Evolutionary conservation across 495 filamentous ascomycete genomes (phyloP).

Genomic region (Zalerion maritima): DNA sequence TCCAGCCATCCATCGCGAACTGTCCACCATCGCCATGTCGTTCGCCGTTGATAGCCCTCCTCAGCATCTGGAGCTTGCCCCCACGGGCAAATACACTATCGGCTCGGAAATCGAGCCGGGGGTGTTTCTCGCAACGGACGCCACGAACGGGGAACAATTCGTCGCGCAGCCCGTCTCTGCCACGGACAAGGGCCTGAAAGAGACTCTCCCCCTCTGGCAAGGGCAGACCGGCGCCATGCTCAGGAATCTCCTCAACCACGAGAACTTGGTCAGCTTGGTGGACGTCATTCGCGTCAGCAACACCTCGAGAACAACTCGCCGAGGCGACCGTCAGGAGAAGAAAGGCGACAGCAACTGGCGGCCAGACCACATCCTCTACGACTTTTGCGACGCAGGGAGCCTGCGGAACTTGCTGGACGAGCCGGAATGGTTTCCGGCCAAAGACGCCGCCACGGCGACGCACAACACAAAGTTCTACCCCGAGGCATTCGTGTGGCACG

Average conservation of each 20-base stretch:
- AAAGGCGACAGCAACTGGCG: too few species aligned
- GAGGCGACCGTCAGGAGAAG: not conserved
- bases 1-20: too few species aligned
- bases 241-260: slow-evolving; percentile 23
- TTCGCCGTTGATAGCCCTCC: too few species aligned
- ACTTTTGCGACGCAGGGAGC: slow-evolving; percentile 25
- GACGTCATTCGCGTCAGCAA: slow-evolving; percentile 9
- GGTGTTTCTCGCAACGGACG: too few species aligned
- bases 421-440: too few species aligned
- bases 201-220: slow-evolving; percentile 2
- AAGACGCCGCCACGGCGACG: not conserved
- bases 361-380: slow-evolving; percentile 15
- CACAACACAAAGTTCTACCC: slow-evolving; percentile 14
- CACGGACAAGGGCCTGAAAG: slow-evolving; percentile 1
- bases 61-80: too few species aligned
- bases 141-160: too few species aligned
- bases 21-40: too few species aligned
- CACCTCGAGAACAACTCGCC: not conserved
- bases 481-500: slow-evolving; percentile 31
- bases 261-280: slow-evolving; percentile 24
- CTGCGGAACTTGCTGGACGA: slow-evolving; percentile 17
- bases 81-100: too few species aligned
- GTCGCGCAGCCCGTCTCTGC: too few species aligned
- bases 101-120: too few species aligned
- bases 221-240: slow-evolving; percentile 2